phyloP scores from a whole-genome alignment of 2,329 filamentous ascomycete species.

The Thielaviopsis punctulata region DNA sequence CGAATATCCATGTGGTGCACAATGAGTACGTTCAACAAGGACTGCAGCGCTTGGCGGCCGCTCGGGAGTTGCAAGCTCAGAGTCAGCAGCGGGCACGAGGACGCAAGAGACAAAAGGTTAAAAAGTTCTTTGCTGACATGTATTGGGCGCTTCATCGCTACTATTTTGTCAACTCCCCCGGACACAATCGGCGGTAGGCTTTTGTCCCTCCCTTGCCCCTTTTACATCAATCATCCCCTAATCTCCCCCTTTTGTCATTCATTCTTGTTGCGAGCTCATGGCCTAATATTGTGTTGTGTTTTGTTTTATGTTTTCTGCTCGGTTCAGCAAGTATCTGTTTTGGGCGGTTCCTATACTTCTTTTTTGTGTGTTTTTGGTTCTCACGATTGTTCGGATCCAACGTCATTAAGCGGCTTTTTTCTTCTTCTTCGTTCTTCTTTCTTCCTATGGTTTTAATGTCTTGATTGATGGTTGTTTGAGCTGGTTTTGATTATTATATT shows the following conservation, averaged over 20 bases:
- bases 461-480: not conserved
- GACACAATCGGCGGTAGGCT: not conserved
- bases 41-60: not conserved
- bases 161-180: not conserved
- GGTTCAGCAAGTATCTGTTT: not conserved
- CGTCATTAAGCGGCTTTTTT: not conserved
- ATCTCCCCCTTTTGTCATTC: not conserved
- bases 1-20: not conserved
- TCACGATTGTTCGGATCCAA: not conserved
- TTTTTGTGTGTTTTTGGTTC: not conserved
- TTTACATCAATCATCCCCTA: slow-evolving; percentile 11
- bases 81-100: not conserved
- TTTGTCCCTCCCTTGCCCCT: slow-evolving; percentile 14
- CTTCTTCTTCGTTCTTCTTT: not conserved
- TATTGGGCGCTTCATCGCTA: not conserved
- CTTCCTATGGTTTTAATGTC: not conserved
- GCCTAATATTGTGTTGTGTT: too few relatives aligned
- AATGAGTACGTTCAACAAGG: not conserved
- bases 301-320: slow-evolving; percentile 1
- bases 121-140: not conserved
- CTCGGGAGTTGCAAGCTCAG: not conserved
- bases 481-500: not conserved
- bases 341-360: not conserved
- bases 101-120: not conserved
- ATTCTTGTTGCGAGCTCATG: not conserved